Evolutionary conservation across 2,329 filamentous ascomycete species (phyloP), one percentile per base, ranked within the genome.

Genomic region (Stachybotrys elegans): DNA sequence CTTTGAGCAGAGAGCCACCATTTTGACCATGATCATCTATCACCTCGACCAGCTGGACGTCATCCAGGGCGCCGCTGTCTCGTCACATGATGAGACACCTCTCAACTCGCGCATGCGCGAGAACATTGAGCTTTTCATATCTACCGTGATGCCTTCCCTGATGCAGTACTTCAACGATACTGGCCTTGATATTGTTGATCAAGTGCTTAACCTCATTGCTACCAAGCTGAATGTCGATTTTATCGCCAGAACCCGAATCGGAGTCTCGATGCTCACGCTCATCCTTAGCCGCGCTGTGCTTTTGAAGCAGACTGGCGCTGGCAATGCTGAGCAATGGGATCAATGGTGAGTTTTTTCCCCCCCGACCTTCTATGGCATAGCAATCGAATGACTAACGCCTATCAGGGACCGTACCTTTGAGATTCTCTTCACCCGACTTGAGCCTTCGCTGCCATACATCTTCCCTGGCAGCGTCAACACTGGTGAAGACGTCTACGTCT

Each of bases 31-130:
- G 78, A 92, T 98, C 53, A 81, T 95, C 47, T 84, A 96, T 42
- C 90, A 97, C 57, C 81, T 98, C 23, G 93, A 97, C 62, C 83
- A 87, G 53, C 76, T 98, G 32, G 90, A 96, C 56, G 92, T 98
- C 40, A 85, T 97, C 46, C 83, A 86, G 44, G 81, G 86, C 44
- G 91, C 87, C 2, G 83, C 89, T 52, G 81, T 91, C 39, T 78
- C 77, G 9, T 78, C 81, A 8, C 86, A 85, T 14, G 86, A 94
- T 57, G 80, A 85, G 40, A 81, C 85, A 35, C 69, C 67, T 19
- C 75, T 89, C n/a, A 83, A 90, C 48, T 74, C 84, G 3, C 78
- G 82, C 21, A 83, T 92, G 60, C 87, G 91, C 38, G 92, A 97
- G 66, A 92, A 92, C 56, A 86, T 98, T 46, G 92, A 97, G 47